A percentile compares a stretch with the other conserved stretches of the same genome.
phyloP scores from a whole-genome alignment of 805 yeast genomes.

The Yarrowia sp. region DNA sequence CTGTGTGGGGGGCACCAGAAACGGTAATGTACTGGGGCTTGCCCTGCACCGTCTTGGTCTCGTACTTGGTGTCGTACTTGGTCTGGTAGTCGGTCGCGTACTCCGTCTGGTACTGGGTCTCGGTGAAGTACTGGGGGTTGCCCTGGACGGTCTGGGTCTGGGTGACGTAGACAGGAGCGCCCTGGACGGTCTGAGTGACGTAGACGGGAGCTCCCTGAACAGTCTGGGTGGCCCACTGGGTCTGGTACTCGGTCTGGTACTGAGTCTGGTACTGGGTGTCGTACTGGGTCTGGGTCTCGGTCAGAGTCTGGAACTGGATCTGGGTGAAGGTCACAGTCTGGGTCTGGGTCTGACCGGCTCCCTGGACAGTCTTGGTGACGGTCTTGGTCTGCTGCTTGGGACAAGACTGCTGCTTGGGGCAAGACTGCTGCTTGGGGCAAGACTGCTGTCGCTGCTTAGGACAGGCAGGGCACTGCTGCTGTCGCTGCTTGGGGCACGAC shows the following conservation, averaged over 20 bases:
- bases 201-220: constrained; percentile 9
- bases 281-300: not conserved
- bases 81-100: too few species aligned
- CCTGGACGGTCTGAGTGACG: constrained; percentile 13
- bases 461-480: constrained; percentile 26
- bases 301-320: not conserved
- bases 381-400: constrained; percentile 27
- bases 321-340: not conserved
- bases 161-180: not conserved
- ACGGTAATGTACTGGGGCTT: not conserved
- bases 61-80: too few species aligned
- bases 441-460: constrained; percentile 20
- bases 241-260: constrained; percentile 11
- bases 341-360: not conserved
- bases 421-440: constrained; percentile 26
- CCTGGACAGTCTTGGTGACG: not conserved
- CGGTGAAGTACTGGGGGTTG: not conserved
- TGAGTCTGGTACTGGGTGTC: constrained; percentile 6
- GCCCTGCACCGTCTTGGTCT: not conserved
- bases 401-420: constrained; percentile 8
- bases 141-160: not conserved
- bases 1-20: not conserved
- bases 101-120: not conserved
- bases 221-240: not conserved
- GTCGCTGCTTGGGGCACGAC: constrained; percentile 25